Conservation (phyloP, 371 early-diverging fungal species). For the Polyrhizophydium stewartii region DNA sequence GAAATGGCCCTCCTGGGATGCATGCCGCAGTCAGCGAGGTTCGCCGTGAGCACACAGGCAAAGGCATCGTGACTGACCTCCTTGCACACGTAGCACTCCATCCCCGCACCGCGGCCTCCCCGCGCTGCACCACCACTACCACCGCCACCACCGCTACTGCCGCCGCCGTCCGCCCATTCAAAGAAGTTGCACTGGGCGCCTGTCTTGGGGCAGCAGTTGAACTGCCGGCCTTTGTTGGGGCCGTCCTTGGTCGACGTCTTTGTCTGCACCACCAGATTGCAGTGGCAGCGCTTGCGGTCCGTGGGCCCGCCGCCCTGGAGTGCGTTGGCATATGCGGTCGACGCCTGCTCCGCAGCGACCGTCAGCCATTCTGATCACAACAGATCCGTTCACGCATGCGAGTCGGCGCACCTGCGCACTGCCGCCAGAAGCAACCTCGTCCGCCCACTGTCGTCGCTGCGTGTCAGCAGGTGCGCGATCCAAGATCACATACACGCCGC, state of each 20-base stretch:
- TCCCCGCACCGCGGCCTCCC: not conserved
- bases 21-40: no score
- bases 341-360: no score
- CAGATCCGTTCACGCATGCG: not conserved
- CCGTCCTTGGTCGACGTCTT: conserved; percentile 6
- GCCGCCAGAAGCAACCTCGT: no score
- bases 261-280: conserved; percentile 2
- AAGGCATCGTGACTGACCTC: not conserved
- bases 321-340: no score
- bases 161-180: conserved; percentile 35
- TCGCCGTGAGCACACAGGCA: no score
- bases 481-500: no score
- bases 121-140: not conserved
- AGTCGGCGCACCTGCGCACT: not conserved
- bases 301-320: no score
- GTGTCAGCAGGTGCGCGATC: no score
- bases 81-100: not conserved
- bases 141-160: conserved; percentile 3
- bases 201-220: conserved; percentile 43
- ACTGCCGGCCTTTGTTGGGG: conserved; percentile 28
- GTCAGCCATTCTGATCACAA: no score
- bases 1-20: conserved; percentile 15
- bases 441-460: no score
- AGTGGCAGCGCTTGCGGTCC: not conserved
- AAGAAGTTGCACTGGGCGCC: conserved; percentile 50